Percentiles rank a stretch among this genome's conserved stretches.
phyloP scores from a whole-genome alignment of 495 filamentous ascomycete species.

The Lasiosphaeris hirsuta region DNA sequence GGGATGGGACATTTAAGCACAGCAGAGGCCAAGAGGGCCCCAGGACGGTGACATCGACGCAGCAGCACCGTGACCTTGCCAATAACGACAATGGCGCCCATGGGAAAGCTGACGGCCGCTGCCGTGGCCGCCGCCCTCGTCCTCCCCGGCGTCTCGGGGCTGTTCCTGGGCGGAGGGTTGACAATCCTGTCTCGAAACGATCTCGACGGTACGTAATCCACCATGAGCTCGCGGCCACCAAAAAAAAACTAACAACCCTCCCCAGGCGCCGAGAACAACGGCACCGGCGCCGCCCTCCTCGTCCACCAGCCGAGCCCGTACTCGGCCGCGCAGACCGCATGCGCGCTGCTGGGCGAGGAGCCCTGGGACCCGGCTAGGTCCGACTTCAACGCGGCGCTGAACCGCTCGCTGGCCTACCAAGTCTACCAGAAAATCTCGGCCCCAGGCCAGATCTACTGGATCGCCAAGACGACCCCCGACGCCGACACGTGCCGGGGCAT shows the following conservation, averaged over 20 bases:
- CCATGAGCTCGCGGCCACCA: background rate
- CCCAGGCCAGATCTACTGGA: slow-evolving; percentile 35
- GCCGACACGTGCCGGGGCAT: slow-evolving; percentile 25
- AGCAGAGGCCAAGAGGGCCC: background rate
- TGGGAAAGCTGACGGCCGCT: background rate
- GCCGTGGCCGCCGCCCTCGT: background rate
- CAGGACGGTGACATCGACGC: background rate
- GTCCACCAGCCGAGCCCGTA: slow-evolving; percentile 23
- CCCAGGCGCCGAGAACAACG: slow-evolving; percentile 23
- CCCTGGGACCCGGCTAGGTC: slow-evolving; percentile 28
- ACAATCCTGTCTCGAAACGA: slow-evolving; percentile 30
- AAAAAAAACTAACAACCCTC: background rate
- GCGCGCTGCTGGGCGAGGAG: slow-evolving; percentile 26
- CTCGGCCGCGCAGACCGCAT: slow-evolving; percentile 18
- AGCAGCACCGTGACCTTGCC: background rate
- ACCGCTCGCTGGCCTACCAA: slow-evolving; percentile 32
- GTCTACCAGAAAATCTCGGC: slow-evolving; percentile 20
- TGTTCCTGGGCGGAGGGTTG: slow-evolving; percentile 26
- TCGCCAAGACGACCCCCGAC: slow-evolving; percentile 21
- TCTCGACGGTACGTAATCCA: slow-evolving; percentile 21
- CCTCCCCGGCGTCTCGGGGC: slow-evolving; percentile 1
- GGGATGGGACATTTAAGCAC: background rate
- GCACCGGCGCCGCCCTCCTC: slow-evolving; percentile 27
- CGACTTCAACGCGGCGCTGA: slow-evolving; percentile 29
- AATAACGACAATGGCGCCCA: background rate